Conservation (phyloP, 2,329 filamentous ascomycete species). For the Pyricularia sp. region DNA sequence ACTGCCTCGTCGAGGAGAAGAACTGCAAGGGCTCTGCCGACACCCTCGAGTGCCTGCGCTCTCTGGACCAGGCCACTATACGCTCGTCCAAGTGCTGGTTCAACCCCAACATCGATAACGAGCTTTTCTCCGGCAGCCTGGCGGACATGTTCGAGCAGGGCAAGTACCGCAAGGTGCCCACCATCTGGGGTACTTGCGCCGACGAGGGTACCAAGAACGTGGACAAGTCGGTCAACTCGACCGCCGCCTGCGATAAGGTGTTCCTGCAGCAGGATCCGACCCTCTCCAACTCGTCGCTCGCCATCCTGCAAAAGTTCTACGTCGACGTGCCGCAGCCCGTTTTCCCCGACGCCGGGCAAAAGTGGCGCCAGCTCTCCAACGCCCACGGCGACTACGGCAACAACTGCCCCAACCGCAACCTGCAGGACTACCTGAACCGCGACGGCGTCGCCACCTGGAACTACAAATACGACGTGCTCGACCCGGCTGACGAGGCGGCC, state of each 20-base stretch:
- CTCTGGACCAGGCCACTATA: conserved; percentile 1
- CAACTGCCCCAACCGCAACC: conserved; percentile 2
- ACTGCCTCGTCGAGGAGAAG: conserved; percentile 1
- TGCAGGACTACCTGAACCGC: background rate
- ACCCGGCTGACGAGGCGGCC: conserved; percentile 36
- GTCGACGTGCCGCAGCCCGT: conserved; percentile 2
- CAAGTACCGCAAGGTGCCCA: conserved; percentile 33
- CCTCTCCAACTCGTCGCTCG: background rate
- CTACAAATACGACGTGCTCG: conserved; percentile 61
- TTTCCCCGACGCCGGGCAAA: background rate
- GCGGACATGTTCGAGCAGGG: conserved; percentile 17
- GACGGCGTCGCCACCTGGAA: conserved; percentile 1
- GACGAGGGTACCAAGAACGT: conserved; percentile 29
- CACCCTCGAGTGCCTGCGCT: background rate
- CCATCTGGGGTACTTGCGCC: conserved; percentile 21
- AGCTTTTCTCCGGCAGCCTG: conserved; percentile 3
- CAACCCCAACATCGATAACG: background rate
- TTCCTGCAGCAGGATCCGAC: background rate
- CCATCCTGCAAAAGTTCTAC: background rate
- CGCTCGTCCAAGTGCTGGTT: conserved; percentile 1
- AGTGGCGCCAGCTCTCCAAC: conserved; percentile 4
- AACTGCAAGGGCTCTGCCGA: background rate
- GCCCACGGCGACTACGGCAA: conserved; percentile 2
- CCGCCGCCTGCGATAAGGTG: background rate
- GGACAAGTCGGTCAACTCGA: background rate